These are phyloP conservation scores for Kuraishia capsulata DNA, from an alignment of 805 yeast genomes.

Conservation along the genomic window DNA sequence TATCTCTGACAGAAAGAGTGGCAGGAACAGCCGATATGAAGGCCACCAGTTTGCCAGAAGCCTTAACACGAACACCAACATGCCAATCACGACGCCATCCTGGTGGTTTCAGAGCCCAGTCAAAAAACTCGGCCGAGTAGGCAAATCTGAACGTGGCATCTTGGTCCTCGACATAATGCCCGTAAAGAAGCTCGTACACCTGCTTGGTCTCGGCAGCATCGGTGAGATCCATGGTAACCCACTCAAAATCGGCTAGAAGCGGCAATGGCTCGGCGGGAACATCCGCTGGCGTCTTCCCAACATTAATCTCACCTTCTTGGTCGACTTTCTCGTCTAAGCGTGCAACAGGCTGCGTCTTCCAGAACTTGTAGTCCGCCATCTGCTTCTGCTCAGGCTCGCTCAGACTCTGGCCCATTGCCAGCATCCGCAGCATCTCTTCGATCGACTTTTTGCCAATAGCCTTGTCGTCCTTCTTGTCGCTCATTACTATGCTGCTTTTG, in stretches of 20 bases:
- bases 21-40: slow-evolving; percentile 90
- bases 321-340: slow-evolving; percentile 57
- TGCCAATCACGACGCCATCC: slow-evolving; percentile 89
- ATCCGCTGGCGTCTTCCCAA: slow-evolving; percentile 56
- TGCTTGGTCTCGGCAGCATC: slow-evolving; percentile 55
- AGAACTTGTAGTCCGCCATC: slow-evolving; percentile 88
- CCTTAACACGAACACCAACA: slow-evolving; percentile 83
- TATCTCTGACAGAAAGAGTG: slow-evolving; percentile 44
- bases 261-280: slow-evolving; percentile 65
- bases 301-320: slow-evolving; percentile 78
- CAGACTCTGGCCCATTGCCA: slow-evolving; percentile 45
- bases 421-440: slow-evolving; percentile 49
- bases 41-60: slow-evolving; percentile 72
- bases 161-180: slow-evolving; percentile 90
- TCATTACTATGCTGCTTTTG: neutral
- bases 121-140: slow-evolving; percentile 71
- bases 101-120: slow-evolving; percentile 93
- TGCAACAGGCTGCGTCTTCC: slow-evolving; percentile 97
- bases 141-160: slow-evolving; percentile 90
- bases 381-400: slow-evolving; percentile 53
- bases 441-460: slow-evolving; percentile 24
- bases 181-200: slow-evolving; percentile 70
- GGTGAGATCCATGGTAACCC: slow-evolving; percentile 71
- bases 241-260: slow-evolving; percentile 72
- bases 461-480: neutral